phyloP scores from a whole-genome alignment of 1,284 basidiomycete genomes.

The Tremellales sp. region DNA sequence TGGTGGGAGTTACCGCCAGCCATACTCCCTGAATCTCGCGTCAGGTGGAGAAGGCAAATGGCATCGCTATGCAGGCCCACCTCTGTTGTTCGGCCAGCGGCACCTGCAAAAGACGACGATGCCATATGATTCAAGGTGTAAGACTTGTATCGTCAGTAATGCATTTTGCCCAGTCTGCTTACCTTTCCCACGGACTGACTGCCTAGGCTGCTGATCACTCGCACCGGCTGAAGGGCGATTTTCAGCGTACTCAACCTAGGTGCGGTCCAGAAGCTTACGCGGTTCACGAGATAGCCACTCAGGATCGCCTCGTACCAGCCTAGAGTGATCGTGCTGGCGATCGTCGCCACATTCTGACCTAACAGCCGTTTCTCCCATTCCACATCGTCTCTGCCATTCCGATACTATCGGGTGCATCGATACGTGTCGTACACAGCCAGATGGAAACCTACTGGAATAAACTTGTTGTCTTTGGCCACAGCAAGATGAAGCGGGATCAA shows the following conservation, averaged over 20 bases:
- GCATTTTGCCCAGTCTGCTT: not conserved
- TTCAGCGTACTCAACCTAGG: not conserved
- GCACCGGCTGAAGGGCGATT: not conserved
- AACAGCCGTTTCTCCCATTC: conserved; percentile 56
- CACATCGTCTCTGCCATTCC: conserved; percentile 56
- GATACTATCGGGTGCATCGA: conserved; percentile 28
- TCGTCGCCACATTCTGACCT: conserved; percentile 58
- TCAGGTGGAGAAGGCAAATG: not conserved
- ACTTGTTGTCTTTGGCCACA: conserved; percentile 58
- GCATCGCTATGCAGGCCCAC: conserved; percentile 1
- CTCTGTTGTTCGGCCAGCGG: conserved; percentile 62
- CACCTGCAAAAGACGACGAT: conserved; percentile 63
- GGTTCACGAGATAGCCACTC: conserved; percentile 59
- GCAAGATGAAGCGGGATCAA: conserved; percentile 63
- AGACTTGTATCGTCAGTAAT: conserved; percentile 3
- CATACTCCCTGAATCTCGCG: conserved; percentile 58
- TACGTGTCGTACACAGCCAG: too few relatives aligned
- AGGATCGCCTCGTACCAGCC: conserved; percentile 66
- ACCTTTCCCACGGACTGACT: conserved; percentile 4
- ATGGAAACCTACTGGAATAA: conserved; percentile 54
- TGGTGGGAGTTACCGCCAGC: conserved; percentile 61
- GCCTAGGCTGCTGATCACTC: not conserved
- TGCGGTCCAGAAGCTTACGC: conserved; percentile 44
- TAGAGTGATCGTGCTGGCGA: conserved; percentile 53
- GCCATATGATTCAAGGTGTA: conserved; percentile 61